Evolutionary conservation across 306 rosid species (phyloP), one percentile per base, ranked within the genome.

Genomic region (Crotalaria pallida): DNA sequence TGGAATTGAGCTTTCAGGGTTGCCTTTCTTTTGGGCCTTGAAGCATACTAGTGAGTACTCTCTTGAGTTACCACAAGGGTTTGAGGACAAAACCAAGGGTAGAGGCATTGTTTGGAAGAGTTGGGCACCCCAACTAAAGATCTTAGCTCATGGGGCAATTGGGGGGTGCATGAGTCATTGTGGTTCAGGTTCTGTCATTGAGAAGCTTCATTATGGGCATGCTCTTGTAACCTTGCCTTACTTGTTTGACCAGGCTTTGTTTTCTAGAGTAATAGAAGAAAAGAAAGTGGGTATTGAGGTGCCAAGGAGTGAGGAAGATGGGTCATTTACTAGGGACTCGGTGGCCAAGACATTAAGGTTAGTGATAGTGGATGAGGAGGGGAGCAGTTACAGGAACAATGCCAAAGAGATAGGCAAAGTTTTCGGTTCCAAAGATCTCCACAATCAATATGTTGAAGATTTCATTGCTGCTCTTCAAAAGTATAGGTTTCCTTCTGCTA

Each of bases 1-100:
- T 49, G 82, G 82, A 16, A 72, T 85, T 13, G 90, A 88, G 63
- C 82, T 73, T 36, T 85, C 90, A 0, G 79, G 77, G 12, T 49
- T 85, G 52, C 82, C 88, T 0, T 88, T 85, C 77, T 80, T 88
- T 61, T 86, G 95, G 95, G 95, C 71, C 8, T 33, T 86, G 18
- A 77, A 80, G 75, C 77, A 56, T 4, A 76, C 58, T 0, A 59
- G 73, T 36, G 59, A 17, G 4, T 81, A 77, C 1, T n/a, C 5
- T 1, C 61, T 71, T 23, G 71, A 72, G 56, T 68, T 88, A 44
- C 91, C 91, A 0, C 79, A 77, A 0, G 87, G 91, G 12, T 84
- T 88, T 1, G 82, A 86, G 58, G 84, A 82, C 0, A 74, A 83
- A 58, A 80, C 81, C 22, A 70, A 63, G 67, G 84, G 29, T 1